phyloP scores from a whole-genome alignment of 805 yeast species.

The Zygoascus tannicola region DNA sequence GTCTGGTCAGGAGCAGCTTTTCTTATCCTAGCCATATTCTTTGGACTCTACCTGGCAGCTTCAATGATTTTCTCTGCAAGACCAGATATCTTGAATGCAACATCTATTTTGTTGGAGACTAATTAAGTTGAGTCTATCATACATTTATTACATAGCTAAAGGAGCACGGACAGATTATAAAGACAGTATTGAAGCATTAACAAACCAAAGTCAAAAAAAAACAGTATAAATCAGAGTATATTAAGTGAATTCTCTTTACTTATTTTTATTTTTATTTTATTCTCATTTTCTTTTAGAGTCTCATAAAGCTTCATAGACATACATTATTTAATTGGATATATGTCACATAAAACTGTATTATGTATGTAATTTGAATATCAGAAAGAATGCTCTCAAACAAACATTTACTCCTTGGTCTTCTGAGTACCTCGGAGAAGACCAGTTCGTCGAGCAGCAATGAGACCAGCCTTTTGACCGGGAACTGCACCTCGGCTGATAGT shows the following conservation, averaged over 20 bases:
- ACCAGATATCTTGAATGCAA: background rate
- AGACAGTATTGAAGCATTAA: no score
- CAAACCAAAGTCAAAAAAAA: no score
- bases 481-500: slow-evolving; percentile 99
- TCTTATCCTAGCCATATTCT: slow-evolving; percentile 38
- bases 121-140: no score
- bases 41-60: slow-evolving; percentile 9
- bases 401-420: slow-evolving; percentile 65
- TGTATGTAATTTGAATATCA: background rate
- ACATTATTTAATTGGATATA: no score
- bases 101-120: no score
- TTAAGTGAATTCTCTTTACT: no score
- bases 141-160: no score
- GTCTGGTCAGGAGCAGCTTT: slow-evolving; percentile 52
- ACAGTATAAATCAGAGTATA: no score
- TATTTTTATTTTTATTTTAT: no score
- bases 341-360: background rate
- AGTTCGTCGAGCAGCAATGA: slow-evolving; percentile 99
- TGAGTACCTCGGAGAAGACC: slow-evolving; percentile 99
- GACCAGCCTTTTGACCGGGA: slow-evolving; percentile 99
- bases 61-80: background rate
- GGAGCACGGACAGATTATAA: no score
- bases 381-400: background rate
- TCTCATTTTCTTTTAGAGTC: background rate
- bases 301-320: no score